These are phyloP conservation scores for Chlorella sp. DNA, from an alignment of 139 green algal genomes.

Conservation along the genomic window DNA sequence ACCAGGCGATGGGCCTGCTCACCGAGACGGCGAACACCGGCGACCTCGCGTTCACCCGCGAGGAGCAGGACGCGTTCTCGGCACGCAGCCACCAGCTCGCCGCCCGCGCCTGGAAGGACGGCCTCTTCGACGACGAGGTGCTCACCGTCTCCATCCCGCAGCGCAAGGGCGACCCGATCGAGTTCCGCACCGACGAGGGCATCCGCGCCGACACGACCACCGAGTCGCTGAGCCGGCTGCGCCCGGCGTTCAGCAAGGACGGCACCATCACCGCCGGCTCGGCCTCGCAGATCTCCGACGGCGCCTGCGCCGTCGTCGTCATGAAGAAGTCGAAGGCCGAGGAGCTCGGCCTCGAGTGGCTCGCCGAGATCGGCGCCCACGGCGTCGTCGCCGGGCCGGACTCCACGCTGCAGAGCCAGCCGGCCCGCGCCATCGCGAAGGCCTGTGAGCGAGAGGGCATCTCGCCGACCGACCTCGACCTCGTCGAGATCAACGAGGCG, in stretches of 20 bases:
- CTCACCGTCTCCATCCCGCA: slow-evolving; percentile 87
- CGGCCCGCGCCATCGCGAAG: too few species aligned
- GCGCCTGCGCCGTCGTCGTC: too few species aligned
- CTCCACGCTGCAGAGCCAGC: too few species aligned
- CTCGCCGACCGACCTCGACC: slow-evolving; percentile 88
- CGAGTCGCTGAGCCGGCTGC: slow-evolving; percentile 62
- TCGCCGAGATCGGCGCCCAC: too few species aligned
- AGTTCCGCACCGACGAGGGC: slow-evolving; percentile 86
- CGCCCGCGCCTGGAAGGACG: slow-evolving; percentile 63
- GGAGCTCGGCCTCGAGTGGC: too few species aligned
- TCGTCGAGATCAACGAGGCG: slow-evolving; percentile 98
- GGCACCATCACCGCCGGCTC: slow-evolving; percentile 93
- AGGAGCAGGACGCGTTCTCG: slow-evolving; percentile 78
- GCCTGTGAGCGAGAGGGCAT: too few species aligned
- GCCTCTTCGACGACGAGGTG: slow-evolving; percentile 92
- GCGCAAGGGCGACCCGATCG: slow-evolving; percentile 48
- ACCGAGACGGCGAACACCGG: too few species aligned
- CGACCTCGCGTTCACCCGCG: too few species aligned
- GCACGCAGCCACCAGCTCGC: slow-evolving; percentile 75
- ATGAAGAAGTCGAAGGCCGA: too few species aligned
- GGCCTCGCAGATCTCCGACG: slow-evolving; percentile 79
- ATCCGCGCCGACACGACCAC: slow-evolving; percentile 69
- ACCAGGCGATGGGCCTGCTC: too few species aligned
- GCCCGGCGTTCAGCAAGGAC: slow-evolving; percentile 88
- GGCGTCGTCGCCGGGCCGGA: too few species aligned